Conservation (phyloP, 2,329 filamentous ascomycete genomes). For the Aschersonia sp. region DNA sequence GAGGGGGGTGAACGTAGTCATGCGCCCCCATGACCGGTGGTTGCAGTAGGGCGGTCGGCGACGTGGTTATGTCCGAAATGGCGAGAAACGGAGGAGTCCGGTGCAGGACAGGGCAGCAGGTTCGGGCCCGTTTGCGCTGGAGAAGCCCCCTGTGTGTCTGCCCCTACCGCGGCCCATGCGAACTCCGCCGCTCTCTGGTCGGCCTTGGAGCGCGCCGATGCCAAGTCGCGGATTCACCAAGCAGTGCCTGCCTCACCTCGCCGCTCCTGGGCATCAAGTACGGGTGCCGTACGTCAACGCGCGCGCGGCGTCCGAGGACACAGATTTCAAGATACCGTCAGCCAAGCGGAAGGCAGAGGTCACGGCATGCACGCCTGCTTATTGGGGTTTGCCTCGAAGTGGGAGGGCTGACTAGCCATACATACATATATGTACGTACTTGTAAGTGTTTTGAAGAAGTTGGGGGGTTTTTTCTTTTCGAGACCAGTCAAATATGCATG, state of each 20-base stretch:
- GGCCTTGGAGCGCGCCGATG: neutral
- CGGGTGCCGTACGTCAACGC: neutral
- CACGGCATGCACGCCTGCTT: too few species aligned
- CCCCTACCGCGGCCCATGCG: neutral
- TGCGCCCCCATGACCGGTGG: neutral
- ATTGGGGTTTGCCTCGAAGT: too few species aligned
- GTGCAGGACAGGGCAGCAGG: neutral
- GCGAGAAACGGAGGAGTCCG: neutral
- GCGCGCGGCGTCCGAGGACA: too few species aligned
- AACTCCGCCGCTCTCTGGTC: neutral
- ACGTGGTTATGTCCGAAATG: conserved; percentile 4
- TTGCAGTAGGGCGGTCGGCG: conserved; percentile 1
- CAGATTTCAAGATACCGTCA: too few species aligned
- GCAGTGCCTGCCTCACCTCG: neutral
- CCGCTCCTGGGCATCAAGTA: neutral
- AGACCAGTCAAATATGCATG: too few species aligned
- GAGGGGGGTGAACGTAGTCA: neutral
- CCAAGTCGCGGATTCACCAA: neutral
- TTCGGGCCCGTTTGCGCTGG: neutral
- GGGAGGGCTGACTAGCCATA: too few species aligned
- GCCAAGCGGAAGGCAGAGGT: too few species aligned
- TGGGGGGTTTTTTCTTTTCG: too few species aligned
- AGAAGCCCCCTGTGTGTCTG: neutral
- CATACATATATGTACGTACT: neutral
- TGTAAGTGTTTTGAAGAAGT: neutral